These are phyloP conservation scores for Aspergillus niger DNA, from an alignment of 2,329 filamentous ascomycete genomes.

Conservation along the genomic window DNA sequence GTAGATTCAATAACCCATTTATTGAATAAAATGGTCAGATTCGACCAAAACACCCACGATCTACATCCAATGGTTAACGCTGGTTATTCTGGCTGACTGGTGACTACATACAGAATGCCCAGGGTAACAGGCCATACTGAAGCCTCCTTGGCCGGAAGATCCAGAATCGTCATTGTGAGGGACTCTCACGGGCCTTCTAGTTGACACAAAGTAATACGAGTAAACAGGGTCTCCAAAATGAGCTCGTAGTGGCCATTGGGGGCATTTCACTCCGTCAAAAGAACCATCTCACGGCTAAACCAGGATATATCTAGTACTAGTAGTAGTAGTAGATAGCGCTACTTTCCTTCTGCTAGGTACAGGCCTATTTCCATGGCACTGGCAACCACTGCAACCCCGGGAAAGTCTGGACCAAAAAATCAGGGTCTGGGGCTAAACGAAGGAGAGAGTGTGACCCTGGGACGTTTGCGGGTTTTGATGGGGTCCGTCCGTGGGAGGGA, in stretches of 20 bases:
- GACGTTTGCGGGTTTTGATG: neutral
- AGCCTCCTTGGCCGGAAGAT: neutral
- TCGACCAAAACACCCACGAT: conserved; percentile 25
- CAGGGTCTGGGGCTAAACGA: neutral
- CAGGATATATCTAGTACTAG: neutral
- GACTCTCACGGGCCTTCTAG: neutral
- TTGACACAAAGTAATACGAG: neutral
- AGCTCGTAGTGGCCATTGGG: neutral
- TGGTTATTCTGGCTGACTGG: neutral
- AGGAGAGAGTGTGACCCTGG: neutral
- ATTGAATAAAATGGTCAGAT: conserved; percentile 78
- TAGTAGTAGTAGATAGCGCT: neutral
- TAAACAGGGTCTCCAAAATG: too few relatives aligned
- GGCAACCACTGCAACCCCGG: neutral
- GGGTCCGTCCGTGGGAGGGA: neutral
- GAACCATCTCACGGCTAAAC: neutral
- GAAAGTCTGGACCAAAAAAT: neutral
- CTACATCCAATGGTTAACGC: conserved; percentile 4
- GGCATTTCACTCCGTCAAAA: neutral
- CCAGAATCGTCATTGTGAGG: neutral
- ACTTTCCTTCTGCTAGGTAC: too few relatives aligned
- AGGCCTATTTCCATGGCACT: neutral
- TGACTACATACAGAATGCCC: conserved; percentile 15
- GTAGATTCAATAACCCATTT: conserved; percentile 90
- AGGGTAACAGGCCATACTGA: conserved; percentile 15